Evolutionary conservation across 106 monocot genomes (phyloP).

Genomic region (Alisma plantagoaquatica): DNA sequence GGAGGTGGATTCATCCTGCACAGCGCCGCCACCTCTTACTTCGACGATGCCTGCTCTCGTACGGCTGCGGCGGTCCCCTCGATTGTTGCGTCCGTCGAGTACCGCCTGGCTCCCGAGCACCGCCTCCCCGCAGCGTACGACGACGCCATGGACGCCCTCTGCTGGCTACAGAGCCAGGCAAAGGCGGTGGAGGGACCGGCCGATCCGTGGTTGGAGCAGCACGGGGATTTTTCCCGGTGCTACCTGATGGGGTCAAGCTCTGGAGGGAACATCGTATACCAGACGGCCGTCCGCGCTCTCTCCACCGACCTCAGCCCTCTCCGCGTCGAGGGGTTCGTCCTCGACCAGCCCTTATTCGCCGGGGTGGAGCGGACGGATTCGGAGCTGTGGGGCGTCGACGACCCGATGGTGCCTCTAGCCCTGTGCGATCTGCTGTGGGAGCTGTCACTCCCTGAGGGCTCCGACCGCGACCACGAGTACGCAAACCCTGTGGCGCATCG

Average conservation of each 20-base stretch:
- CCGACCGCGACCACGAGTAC: slow-evolving; percentile 22
- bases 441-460: slow-evolving; percentile 22
- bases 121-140: too few relatives aligned
- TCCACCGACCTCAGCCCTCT: slow-evolving; percentile 1
- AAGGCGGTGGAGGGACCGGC: too few relatives aligned
- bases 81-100: neutral
- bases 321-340: slow-evolving; percentile 4
- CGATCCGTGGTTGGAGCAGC: neutral
- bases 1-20: slow-evolving; percentile 4
- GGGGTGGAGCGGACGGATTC: slow-evolving; percentile 29
- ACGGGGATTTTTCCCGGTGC: slow-evolving; percentile 4
- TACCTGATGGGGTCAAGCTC: slow-evolving; percentile 1
- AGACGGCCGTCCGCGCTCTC: neutral
- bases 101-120: too few relatives aligned
- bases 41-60: neutral
- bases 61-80: neutral
- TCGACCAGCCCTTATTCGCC: slow-evolving; percentile 29
- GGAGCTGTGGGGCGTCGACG: slow-evolving; percentile 9
- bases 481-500: slow-evolving; percentile 7
- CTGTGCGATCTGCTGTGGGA: slow-evolving; percentile 21
- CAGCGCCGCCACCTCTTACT: neutral
- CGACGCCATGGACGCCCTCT: too few relatives aligned
- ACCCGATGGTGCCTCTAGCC: slow-evolving; percentile 9
- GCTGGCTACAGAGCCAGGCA: neutral
- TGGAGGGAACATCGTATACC: slow-evolving; percentile 5